Evolutionary conservation across 2,329 filamentous ascomycete genomes (phyloP).

Genomic region (Venturiaceae sp.): DNA sequence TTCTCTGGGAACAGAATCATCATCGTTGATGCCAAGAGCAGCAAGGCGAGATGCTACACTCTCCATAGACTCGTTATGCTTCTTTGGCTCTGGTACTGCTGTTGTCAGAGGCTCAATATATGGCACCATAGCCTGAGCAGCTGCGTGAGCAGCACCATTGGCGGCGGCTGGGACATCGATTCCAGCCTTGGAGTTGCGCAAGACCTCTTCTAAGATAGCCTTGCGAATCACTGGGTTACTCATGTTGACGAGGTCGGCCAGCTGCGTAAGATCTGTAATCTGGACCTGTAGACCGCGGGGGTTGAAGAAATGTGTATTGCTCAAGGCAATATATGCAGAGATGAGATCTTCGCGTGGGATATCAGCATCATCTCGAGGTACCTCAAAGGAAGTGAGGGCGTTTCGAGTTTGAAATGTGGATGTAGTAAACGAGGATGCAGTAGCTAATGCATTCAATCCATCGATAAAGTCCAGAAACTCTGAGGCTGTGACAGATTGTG

Average conservation of each 20-base stretch:
- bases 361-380: not conserved
- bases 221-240: not conserved
- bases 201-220: not conserved
- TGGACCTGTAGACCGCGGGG: conserved; percentile 6
- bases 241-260: conserved; percentile 6
- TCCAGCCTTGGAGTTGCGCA: conserved; percentile 2
- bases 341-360: conserved; percentile 1
- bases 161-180: conserved; percentile 3
- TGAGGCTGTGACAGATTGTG: not conserved
- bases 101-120: conserved; percentile 6
- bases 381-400: not conserved
- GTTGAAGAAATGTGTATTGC: conserved; percentile 8
- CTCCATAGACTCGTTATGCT: not conserved
- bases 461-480: conserved; percentile 6
- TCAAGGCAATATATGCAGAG: not conserved
- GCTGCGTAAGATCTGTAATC: conserved; percentile 1
- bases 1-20: not conserved
- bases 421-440: not conserved
- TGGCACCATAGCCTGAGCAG: conserved; percentile 4
- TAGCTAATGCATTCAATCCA: conserved; percentile 4
- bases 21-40: not conserved
- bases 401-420: not conserved
- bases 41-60: conserved; percentile 1
- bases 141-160: conserved; percentile 3
- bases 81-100: conserved; percentile 2